phyloP scores from a whole-genome alignment of 2,329 filamentous ascomycete species.

The Botryosphaeria dothidea region DNA sequence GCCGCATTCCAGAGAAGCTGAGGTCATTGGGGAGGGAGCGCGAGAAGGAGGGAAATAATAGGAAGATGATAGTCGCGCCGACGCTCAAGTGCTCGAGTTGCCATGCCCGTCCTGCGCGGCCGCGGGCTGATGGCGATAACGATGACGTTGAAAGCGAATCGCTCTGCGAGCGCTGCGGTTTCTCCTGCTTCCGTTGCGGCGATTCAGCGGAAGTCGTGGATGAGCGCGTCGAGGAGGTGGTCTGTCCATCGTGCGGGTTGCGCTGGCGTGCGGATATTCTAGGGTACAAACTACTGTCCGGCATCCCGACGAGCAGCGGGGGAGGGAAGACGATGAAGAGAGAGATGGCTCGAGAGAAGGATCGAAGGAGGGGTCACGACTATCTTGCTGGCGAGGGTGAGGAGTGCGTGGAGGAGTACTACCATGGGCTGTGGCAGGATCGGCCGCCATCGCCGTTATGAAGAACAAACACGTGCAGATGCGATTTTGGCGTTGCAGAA shows the following conservation, averaged over 20 bases:
- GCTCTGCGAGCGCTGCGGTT: constrained; percentile 44
- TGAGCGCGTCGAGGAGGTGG: constrained; percentile 24
- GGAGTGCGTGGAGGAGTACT: not conserved
- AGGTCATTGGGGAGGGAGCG: constrained; percentile 11
- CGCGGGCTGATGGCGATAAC: constrained; percentile 10
- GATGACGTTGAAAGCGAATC: not conserved
- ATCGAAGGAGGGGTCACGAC: not conserved
- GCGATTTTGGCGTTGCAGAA: not conserved
- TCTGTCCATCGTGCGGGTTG: not conserved
- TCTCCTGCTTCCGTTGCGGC: constrained; percentile 45
- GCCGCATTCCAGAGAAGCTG: constrained; percentile 45
- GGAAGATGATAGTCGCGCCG: not conserved
- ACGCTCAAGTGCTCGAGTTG: constrained; percentile 35
- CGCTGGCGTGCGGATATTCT: constrained; percentile 12
- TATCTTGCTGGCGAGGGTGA: not conserved
- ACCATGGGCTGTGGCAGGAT: not conserved
- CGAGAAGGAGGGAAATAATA: not conserved
- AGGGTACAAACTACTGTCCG: not conserved
- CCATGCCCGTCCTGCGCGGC: constrained; percentile 30
- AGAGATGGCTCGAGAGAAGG: not conserved
- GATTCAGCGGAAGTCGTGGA: constrained; percentile 17
- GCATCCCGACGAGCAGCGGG: not conserved
- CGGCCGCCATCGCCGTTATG: not conserved
- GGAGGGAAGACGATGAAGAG: not conserved
- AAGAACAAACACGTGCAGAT: too few species aligned